phyloP scores from a whole-genome alignment of 2,329 filamentous ascomycete species.

The Hypoxylon sp. region DNA sequence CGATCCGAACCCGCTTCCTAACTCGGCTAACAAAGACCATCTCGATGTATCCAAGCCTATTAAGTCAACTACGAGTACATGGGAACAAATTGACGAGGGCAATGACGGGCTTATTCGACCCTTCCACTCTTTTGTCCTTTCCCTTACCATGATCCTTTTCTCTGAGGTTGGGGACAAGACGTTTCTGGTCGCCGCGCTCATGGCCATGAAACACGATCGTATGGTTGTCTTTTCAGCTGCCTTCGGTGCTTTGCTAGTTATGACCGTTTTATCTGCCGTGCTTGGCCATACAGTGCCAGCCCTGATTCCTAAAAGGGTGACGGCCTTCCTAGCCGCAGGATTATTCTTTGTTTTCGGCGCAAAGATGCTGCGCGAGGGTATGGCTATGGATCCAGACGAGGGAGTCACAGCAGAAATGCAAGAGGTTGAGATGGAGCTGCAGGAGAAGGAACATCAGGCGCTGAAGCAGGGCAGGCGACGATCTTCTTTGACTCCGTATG shows the following conservation, averaged over 20 bases:
- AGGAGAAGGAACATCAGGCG: slow-evolving; percentile 88
- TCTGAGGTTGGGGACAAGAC: slow-evolving; percentile 99
- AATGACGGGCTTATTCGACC: slow-evolving; percentile 78
- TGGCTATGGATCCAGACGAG: slow-evolving; percentile 89
- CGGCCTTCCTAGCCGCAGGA: slow-evolving; percentile 84
- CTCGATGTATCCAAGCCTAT: slow-evolving; percentile 65
- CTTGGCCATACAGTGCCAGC: slow-evolving; percentile 93
- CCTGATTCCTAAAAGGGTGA: slow-evolving; percentile 89
- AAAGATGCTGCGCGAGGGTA: slow-evolving; percentile 86
- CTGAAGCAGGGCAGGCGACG: slow-evolving; percentile 74
- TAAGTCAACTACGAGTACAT: slow-evolving; percentile 52
- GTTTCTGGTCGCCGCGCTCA: slow-evolving; percentile 94
- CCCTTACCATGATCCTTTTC: slow-evolving; percentile 96
- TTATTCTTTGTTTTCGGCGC: slow-evolving; percentile 92
- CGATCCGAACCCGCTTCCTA: slow-evolving; percentile 76
- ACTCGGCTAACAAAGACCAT: slow-evolving; percentile 74
- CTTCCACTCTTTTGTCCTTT: slow-evolving; percentile 89
- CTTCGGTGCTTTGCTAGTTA: slow-evolving; percentile 89
- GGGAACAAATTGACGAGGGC: slow-evolving; percentile 55
- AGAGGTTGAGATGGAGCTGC: slow-evolving; percentile 93
- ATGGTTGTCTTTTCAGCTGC: slow-evolving; percentile 94
- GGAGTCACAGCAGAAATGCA: slow-evolving; percentile 98
- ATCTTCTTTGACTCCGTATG: slow-evolving; percentile 79
- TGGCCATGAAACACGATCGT: slow-evolving; percentile 98
- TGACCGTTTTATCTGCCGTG: slow-evolving; percentile 94